Evolutionary conservation across 768 basidiomycete genomes (phyloP).

Genomic region (Polyporus arcularius): DNA sequence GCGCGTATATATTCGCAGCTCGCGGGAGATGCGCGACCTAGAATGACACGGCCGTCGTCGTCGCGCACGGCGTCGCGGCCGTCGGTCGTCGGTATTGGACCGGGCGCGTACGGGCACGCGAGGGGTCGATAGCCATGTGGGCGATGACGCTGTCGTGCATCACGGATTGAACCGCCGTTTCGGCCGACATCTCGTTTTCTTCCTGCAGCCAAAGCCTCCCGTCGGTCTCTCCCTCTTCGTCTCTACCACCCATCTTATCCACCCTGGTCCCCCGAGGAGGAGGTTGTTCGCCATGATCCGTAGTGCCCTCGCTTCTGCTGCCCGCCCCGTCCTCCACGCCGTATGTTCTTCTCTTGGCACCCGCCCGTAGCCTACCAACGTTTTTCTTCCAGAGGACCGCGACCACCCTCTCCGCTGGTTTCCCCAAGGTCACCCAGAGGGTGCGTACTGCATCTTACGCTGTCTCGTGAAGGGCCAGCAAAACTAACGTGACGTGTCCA

Average conservation of each 20-base stretch:
- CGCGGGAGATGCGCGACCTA: not conserved
- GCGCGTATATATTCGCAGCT: not conserved
- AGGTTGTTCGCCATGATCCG: slow-evolving; percentile 55
- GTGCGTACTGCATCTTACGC: slow-evolving; percentile 43
- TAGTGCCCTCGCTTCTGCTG: slow-evolving; percentile 57
- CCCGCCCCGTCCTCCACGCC: slow-evolving; percentile 56
- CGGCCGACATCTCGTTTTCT: slow-evolving; percentile 29
- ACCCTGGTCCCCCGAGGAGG: slow-evolving; percentile 1
- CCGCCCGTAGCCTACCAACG: slow-evolving; percentile 17
- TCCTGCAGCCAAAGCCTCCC: slow-evolving; percentile 1
- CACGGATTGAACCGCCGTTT: slow-evolving; percentile 17
- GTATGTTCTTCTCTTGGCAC: slow-evolving; percentile 39
- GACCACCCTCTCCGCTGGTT: slow-evolving; percentile 77
- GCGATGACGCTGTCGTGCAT: slow-evolving; percentile 18
- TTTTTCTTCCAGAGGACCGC: slow-evolving; percentile 55
- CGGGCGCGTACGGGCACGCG: slow-evolving; percentile 17
- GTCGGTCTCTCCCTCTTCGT: slow-evolving; percentile 20
- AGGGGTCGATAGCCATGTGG: slow-evolving; percentile 15
- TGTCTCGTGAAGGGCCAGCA: not conserved
- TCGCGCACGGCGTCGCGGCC: not conserved
- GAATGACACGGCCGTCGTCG: not conserved
- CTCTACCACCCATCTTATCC: slow-evolving; percentile 4
- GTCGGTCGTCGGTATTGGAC: not conserved
- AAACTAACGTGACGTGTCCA: slow-evolving; percentile 30
- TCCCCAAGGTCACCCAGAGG: slow-evolving; percentile 71